Percentiles rank a stretch among this genome's conserved stretches.
phyloP scores from a whole-genome alignment of 768 basidiomycete species.

The Termitomyces sp. region DNA sequence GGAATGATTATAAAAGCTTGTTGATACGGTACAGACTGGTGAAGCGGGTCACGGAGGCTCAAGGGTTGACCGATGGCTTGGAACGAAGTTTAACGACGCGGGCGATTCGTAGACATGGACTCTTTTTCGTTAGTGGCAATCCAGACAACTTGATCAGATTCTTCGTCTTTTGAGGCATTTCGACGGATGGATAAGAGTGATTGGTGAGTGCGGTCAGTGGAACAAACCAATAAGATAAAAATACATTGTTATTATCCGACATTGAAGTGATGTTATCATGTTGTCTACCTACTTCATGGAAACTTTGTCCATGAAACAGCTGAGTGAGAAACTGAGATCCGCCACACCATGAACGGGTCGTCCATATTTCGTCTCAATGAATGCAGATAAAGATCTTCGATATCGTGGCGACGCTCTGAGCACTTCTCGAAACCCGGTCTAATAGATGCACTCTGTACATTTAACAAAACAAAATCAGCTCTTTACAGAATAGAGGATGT shows the following conservation, averaged over 20 bases:
- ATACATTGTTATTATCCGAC: background rate
- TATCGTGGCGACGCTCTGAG: background rate
- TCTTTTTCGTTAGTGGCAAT: background rate
- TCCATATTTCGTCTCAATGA: background rate
- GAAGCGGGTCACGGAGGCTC: background rate
- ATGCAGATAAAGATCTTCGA: conserved; percentile 6
- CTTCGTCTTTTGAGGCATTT: background rate
- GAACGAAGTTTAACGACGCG: background rate
- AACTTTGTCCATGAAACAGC: background rate
- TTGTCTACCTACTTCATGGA: background rate
- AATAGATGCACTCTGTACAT: background rate
- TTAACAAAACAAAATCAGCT: background rate
- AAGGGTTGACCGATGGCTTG: background rate
- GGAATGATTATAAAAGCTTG: background rate
- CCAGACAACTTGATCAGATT: background rate
- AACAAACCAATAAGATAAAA: background rate
- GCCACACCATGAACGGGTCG: conserved; percentile 5
- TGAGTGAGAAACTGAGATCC: conserved; percentile 3
- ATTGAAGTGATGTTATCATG: background rate
- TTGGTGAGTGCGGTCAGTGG: background rate
- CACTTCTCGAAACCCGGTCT: conserved; percentile 2
- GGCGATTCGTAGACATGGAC: background rate
- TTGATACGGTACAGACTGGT: background rate
- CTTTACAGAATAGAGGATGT: background rate
- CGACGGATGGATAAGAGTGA: background rate